Conservation (phyloP, 495 filamentous ascomycete genomes). For the Aspergillus conjunctus region DNA sequence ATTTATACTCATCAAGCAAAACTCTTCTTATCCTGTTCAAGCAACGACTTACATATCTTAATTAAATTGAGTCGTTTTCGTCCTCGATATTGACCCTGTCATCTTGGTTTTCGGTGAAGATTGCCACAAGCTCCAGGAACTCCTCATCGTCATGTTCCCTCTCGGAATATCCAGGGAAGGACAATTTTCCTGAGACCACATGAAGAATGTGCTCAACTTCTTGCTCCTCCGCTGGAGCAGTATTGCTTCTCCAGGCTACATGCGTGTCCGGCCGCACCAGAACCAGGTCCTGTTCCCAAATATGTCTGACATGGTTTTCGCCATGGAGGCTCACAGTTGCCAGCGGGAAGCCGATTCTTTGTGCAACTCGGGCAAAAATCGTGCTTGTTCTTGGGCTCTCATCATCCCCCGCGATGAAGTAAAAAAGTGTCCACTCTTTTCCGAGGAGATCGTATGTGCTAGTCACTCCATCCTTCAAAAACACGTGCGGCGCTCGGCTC, state of each 20-base stretch:
- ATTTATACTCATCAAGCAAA: too few species aligned
- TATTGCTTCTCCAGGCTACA: slow-evolving; percentile 24
- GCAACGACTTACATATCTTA: not conserved
- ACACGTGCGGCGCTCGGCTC: slow-evolving; percentile 36
- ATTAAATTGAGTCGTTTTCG: not conserved
- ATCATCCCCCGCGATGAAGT: slow-evolving; percentile 23
- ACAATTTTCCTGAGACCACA: not conserved
- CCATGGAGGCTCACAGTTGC: slow-evolving; percentile 13
- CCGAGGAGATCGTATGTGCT: not conserved
- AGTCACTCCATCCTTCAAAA: slow-evolving; percentile 28
- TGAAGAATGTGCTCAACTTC: slow-evolving; percentile 7
- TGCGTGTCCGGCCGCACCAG: slow-evolving; percentile 27
- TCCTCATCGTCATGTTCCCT: not conserved
- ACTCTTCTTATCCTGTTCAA: too few species aligned
- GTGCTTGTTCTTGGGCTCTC: not conserved
- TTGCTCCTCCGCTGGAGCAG: not conserved
- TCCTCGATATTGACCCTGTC: not conserved
- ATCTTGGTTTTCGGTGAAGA: not conserved
- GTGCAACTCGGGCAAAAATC: slow-evolving; percentile 6
- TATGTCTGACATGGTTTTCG: slow-evolving; percentile 12
- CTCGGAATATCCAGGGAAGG: not conserved
- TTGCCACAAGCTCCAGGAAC: not conserved
- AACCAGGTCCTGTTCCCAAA: slow-evolving; percentile 26
- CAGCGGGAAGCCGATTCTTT: slow-evolving; percentile 10
- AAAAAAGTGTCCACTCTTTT: slow-evolving; percentile 27